Base-by-base conservation (phyloP, 106 monocot species). In the Posidonia australis region DNA sequence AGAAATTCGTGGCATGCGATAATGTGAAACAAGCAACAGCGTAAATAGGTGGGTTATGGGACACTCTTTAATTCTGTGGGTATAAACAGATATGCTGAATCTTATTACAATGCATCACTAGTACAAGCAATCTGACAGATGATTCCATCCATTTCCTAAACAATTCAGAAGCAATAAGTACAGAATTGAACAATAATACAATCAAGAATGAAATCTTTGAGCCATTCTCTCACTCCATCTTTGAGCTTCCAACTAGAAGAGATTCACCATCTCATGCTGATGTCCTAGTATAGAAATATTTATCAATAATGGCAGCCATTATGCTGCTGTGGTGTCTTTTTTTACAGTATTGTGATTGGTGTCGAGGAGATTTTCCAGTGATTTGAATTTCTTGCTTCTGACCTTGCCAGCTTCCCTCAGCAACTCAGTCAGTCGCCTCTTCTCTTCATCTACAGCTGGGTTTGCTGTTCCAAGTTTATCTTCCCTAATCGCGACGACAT, bases 401-500 rank as follows among this genome's bases (percentile, higher is more conserved):
- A 72, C 78, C 48, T 77, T 74, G 22, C 87, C 87, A 20, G 78
- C 74, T 70, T 83, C 83, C 64, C 80, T 87, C 13, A 87, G 65
- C 10, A 87, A 64, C 71, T 84, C 81, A 14, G 67, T 62, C 49
- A 88, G 53, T 56, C 87, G 71, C 60, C 78, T 80, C 74, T 88
- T 88, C 73, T 88, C 87, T 46, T 88, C 87, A 58, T 78, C 78
- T 18, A 88, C 87, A 60, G 84, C 83, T 28, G 87, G 84, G 68
- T 84, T 88, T 25, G 87, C 87, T 27, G 87, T 88, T 54, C 87
- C 87, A 20, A 83, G 80, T 70, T 76, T 83, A 45, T 87, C 87
- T 69, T 87, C 87, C 54, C 87, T 83, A 17, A 83, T 72, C 10
- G 71, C 76, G 18, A 87, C 83, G n/a, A 87, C 67, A 44, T 70